These are phyloP conservation scores for Clathrospora elynae DNA, from an alignment of 2,329 filamentous ascomycete species.

Conservation along the genomic window DNA sequence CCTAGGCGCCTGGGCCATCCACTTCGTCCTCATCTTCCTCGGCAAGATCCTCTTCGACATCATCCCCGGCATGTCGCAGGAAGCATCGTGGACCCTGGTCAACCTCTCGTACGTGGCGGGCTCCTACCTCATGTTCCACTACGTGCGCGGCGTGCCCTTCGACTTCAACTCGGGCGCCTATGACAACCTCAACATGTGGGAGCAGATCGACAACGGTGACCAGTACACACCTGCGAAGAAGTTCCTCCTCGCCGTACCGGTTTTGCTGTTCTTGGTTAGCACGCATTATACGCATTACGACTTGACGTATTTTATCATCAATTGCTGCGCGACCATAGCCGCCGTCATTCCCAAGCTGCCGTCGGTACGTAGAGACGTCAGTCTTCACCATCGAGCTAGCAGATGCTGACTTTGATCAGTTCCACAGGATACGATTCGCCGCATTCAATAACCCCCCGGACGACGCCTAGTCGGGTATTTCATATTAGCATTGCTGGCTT, in stretches of 20 bases:
- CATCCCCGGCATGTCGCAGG: conserved; percentile 92
- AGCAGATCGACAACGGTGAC: conserved; percentile 98
- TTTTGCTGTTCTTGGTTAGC: conserved; percentile 91
- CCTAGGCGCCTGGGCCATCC: conserved; percentile 94
- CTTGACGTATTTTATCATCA: conserved; percentile 94
- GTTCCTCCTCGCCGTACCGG: conserved; percentile 92
- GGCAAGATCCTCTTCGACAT: conserved; percentile 98
- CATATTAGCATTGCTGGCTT: conserved; percentile 28
- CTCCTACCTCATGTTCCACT: conserved; percentile 99
- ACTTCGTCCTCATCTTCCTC: conserved; percentile 86
- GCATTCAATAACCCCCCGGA: conserved; percentile 49
- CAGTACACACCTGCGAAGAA: conserved; percentile 99
- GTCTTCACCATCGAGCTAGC: no score
- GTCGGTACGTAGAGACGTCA: conserved; percentile 83
- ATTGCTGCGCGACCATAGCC: conserved; percentile 87
- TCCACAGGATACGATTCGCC: conserved; percentile 48
- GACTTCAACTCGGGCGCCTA: conserved; percentile 99
- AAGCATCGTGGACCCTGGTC: conserved; percentile 97
- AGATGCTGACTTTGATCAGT: no score
- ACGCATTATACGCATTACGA: conserved; percentile 99
- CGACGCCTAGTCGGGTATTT: conserved; percentile 32
- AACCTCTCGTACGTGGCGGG: conserved; percentile 99
- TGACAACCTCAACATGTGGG: conserved; percentile 99
- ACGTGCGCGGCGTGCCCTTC: conserved; percentile 95
- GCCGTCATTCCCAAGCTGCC: conserved; percentile 97